A percentile compares a stretch with the other conserved stretches of the same genome.
phyloP scores from a whole-genome alignment of 192 early-diverging fungal species.

The Coemansia javaensis region DNA sequence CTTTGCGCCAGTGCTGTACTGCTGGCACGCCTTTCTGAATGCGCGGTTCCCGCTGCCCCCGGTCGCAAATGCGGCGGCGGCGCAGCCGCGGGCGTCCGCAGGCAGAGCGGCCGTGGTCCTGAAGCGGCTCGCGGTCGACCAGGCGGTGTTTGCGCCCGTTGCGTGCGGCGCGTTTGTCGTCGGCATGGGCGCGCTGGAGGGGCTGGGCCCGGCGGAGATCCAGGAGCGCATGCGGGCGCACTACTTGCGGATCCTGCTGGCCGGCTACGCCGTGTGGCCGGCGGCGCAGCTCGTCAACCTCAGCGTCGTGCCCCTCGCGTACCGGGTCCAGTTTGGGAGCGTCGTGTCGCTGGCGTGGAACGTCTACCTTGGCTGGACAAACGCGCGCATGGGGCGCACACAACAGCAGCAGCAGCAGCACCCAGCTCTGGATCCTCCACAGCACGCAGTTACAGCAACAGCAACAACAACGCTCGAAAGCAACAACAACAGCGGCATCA shows the following conservation, averaged over 20 bases:
- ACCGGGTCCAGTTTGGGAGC: constrained; percentile 64
- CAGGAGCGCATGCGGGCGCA: constrained; percentile 13
- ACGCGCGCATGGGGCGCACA: constrained; percentile 15
- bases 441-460: too few relatives aligned
- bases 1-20: constrained; percentile 18
- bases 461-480: too few relatives aligned
- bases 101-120: constrained; percentile 4
- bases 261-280: constrained; percentile 57
- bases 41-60: constrained; percentile 13
- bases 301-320: constrained; percentile 60
- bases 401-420: background rate
- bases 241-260: constrained; percentile 12
- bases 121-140: constrained; percentile 34
- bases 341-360: constrained; percentile 68
- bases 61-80: background rate
- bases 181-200: constrained; percentile 32
- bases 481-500: too few relatives aligned
- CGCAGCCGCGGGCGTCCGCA: background rate
- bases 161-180: constrained; percentile 26
- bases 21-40: constrained; percentile 41
- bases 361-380: constrained; percentile 62
- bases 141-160: constrained; percentile 27
- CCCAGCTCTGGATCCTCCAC: background rate
- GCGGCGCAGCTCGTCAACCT: constrained; percentile 69
- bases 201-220: constrained; percentile 10